A percentile compares a stretch with the other conserved stretches of the same genome.
phyloP scores from a whole-genome alignment of 129 eudicot genomes.

The Lactuca saligna region DNA sequence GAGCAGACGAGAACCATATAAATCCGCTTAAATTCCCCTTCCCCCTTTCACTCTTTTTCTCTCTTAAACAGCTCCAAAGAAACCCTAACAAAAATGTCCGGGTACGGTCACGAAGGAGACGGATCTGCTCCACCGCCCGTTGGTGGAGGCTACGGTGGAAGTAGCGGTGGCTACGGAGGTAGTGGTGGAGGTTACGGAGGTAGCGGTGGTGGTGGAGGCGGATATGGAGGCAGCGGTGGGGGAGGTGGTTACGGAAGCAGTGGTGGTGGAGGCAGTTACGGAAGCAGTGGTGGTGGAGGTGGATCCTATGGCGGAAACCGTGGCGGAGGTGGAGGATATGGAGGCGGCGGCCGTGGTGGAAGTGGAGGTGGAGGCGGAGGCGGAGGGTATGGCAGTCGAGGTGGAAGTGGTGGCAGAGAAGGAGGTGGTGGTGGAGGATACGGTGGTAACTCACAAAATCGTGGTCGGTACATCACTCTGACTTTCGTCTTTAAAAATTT shows the following conservation, averaged over 20 bases:
- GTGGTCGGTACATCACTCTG: conserved; percentile 34
- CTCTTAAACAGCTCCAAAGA: conserved; percentile 12
- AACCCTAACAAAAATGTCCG: conserved; percentile 59
- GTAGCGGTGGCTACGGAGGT: conserved; percentile 44
- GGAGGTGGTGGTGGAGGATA: conserved; percentile 61
- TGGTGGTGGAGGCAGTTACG: conserved; percentile 41
- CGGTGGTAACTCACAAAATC: conserved; percentile 50
- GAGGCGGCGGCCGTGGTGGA: conserved; percentile 36
- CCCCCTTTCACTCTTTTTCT: conserved; percentile 21
- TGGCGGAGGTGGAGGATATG: conserved; percentile 47
- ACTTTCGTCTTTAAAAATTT: background rate
- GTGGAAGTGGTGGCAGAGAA: conserved; percentile 41
- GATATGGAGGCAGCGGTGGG: conserved; percentile 42
- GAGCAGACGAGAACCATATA: conserved; percentile 10
- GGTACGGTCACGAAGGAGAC: conserved; percentile 71
- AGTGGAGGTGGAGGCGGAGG: conserved; percentile 36
- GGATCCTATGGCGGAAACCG: conserved; percentile 48
- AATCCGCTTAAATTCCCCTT: conserved; percentile 15
- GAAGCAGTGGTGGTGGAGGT: conserved; percentile 35
- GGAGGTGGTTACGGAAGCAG: conserved; percentile 34
- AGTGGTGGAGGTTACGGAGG: conserved; percentile 42
- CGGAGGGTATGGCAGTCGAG: conserved; percentile 40
- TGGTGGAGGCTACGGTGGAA: conserved; percentile 58
- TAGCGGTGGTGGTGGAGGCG: conserved; percentile 47
- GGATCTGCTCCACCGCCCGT: conserved; percentile 71